Conservation (phyloP, 805 yeast species). For the Candida quercuum region DNA sequence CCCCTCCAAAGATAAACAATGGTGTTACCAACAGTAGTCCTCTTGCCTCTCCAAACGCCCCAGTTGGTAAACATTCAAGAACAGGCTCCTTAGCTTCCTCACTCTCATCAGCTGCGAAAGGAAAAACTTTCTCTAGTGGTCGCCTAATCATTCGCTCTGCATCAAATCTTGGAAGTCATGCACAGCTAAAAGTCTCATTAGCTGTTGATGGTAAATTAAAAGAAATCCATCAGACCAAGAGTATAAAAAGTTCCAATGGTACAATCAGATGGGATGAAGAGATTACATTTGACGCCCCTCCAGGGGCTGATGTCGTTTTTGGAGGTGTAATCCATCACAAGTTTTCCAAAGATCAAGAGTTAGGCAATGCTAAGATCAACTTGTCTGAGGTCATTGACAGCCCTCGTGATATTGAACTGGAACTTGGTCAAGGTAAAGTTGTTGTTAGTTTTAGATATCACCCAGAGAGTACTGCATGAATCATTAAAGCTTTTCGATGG, state of each 20-base stretch:
- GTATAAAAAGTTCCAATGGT: constrained; percentile 44
- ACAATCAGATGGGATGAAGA: constrained; percentile 55
- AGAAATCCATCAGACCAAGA: constrained; percentile 61
- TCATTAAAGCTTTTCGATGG: too few species aligned
- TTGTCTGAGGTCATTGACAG: constrained; percentile 46
- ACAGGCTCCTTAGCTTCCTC: constrained; percentile 18
- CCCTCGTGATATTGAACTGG: constrained; percentile 35
- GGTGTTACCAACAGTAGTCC: constrained; percentile 1
- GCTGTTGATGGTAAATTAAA: constrained; percentile 41
- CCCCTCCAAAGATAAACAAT: constrained; percentile 6
- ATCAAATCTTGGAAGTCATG: constrained; percentile 33
- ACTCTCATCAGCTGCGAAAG: constrained; percentile 14
- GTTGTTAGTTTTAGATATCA: constrained; percentile 35
- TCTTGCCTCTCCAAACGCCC: constrained; percentile 7
- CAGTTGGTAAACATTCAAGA: constrained; percentile 13
- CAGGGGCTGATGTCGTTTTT: constrained; percentile 55
- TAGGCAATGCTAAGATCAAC: constrained; percentile 54
- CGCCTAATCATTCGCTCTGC: constrained; percentile 47
- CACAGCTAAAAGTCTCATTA: constrained; percentile 50
- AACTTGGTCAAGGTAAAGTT: constrained; percentile 36
- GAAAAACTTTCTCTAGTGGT: constrained; percentile 32
- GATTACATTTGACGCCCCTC: constrained; percentile 59
- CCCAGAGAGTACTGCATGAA: too few species aligned
- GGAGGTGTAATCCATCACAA: constrained; percentile 62
- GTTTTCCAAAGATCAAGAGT: constrained; percentile 61